Base-by-base conservation (phyloP, 1,139 yeast genomes). In the Kodamaea anthophila region DNA sequence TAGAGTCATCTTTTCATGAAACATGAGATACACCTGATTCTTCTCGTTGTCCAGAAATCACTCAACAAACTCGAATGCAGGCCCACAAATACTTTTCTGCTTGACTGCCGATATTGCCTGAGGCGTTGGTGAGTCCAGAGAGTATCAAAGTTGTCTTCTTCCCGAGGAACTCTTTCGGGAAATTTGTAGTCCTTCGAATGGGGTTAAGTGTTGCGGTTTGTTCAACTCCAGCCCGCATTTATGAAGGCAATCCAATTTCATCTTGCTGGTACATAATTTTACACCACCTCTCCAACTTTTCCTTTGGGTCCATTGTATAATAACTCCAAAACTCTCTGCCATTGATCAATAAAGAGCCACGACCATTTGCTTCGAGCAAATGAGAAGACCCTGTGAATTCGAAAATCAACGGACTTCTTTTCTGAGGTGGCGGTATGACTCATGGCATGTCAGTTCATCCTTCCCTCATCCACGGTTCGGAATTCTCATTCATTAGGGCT, bases 331-430 rank as follows among this genome's bases (percentile, higher is more conserved):
- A 81, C 5, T 74, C 65, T 15, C 72, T 67, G 0, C 94, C 96
- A 91, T 1, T 98, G 98, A 49, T 91, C 91, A 23, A 88, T 78
- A 25, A 86, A 55, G 5, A 88, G 10, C 93, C 88, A 23, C 70
- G 55, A 3, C 73, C 75, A 13, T 49, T 42, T 31, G 59, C 53
- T 12, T 49, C 47, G 30, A 93, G 65, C 5, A 88, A 73, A 2
- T 81, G 70, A 0, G 97, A 94, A 9, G 96, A 83, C 1, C 98
- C 98, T 1, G 96, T 87, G 45, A 93, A 91, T 53, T 91, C 99
- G 22, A 91, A 58, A 35, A 91, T 70, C 41, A 91, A 67, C 0
- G 97, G 96, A 0, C 96, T 82, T 41, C 82, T 77, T 39, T 74
- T 71, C 23, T 73, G 76, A 16, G 68, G 62, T 4, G 94, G 75